A percentile compares a stretch with the other conserved stretches of the same genome.
Conservation (phyloP, 495 filamentous ascomycete genomes). For the Rhizodiscina lignyota region DNA sequence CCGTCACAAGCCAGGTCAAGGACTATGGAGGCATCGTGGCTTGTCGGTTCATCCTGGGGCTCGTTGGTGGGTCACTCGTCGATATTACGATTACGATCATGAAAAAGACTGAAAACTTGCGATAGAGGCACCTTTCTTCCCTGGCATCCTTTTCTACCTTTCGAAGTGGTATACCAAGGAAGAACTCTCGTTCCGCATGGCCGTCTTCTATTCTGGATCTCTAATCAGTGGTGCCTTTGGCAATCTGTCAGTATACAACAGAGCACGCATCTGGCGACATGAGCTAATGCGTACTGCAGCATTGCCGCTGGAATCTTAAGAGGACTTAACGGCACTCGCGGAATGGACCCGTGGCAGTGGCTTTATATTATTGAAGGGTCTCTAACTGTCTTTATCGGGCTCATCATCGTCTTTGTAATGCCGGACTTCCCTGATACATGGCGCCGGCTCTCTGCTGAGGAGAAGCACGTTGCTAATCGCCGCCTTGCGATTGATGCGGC, state of each 20-base stretch:
- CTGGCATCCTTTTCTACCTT: slow-evolving; percentile 29
- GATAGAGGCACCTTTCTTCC: slow-evolving; percentile 9
- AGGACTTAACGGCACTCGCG: slow-evolving; percentile 17
- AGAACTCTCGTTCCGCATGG: slow-evolving; percentile 40
- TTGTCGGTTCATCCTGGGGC: slow-evolving; percentile 30
- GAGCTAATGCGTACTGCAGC: slow-evolving; percentile 23
- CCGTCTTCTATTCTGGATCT: slow-evolving; percentile 27
- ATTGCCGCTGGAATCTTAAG: slow-evolving; percentile 22
- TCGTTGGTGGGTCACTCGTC: slow-evolving; percentile 24
- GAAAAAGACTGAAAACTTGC: slow-evolving; percentile 7
- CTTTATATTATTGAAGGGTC: slow-evolving; percentile 71
- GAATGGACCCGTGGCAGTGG: slow-evolving; percentile 45
- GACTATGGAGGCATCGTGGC: slow-evolving; percentile 36
- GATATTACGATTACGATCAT: too few species aligned
- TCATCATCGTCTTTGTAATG: slow-evolving; percentile 42
- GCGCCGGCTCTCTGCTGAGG: slow-evolving; percentile 51
- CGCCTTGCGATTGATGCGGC: slow-evolving; percentile 52
- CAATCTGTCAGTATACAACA: slow-evolving; percentile 16
- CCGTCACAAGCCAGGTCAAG: slow-evolving; percentile 32
- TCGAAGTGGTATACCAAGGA: slow-evolving; percentile 44
- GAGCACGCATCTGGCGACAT: slow-evolving; percentile 1
- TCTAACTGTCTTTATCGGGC: slow-evolving; percentile 35
- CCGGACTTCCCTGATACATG: slow-evolving; percentile 74
- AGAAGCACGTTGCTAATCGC: too few species aligned
- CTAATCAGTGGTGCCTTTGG: slow-evolving; percentile 19